Evolutionary conservation across 2,329 filamentous ascomycete genomes (phyloP).

Genomic region (Diaporthe vaccinii): DNA sequence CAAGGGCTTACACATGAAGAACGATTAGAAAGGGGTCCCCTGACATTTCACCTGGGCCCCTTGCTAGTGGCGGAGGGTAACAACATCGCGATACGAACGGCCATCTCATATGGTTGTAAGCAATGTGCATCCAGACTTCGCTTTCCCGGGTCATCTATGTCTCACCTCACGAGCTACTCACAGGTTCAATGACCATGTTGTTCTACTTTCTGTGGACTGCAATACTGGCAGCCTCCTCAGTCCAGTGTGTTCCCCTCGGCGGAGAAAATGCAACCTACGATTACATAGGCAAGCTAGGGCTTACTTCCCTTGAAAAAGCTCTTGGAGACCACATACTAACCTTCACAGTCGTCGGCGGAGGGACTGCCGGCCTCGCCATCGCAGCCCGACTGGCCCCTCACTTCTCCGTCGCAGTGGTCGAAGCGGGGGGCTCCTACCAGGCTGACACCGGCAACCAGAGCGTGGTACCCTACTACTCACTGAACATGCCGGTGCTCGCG

Average conservation of each 20-base stretch:
- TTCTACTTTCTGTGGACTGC: not conserved
- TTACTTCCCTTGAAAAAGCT: too few species aligned
- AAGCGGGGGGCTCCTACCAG: constrained; percentile 38
- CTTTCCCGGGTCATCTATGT: too few species aligned
- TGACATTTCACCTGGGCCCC: not conserved
- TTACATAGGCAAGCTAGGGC: not conserved
- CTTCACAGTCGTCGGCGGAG: constrained; percentile 35
- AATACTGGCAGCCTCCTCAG: not conserved
- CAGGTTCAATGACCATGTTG: not conserved
- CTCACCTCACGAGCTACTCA: not conserved
- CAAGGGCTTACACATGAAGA: not conserved
- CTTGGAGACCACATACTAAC: not conserved
- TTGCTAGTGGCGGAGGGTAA: not conserved
- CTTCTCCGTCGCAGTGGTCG: constrained; percentile 36
- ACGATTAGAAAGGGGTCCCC: not conserved
- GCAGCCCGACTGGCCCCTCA: constrained; percentile 36
- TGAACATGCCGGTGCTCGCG: constrained; percentile 4
- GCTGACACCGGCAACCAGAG: constrained; percentile 36
- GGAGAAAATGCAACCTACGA: constrained; percentile 3
- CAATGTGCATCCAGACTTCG: not conserved
- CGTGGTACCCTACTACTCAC: constrained; percentile 36
- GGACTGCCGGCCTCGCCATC: constrained; percentile 38
- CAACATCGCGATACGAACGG: too few species aligned
- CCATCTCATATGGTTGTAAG: not conserved
- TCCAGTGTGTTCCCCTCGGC: not conserved